phyloP scores from a whole-genome alignment of 176 grass and related monocot genomes.

The Oryza officinalis region DNA sequence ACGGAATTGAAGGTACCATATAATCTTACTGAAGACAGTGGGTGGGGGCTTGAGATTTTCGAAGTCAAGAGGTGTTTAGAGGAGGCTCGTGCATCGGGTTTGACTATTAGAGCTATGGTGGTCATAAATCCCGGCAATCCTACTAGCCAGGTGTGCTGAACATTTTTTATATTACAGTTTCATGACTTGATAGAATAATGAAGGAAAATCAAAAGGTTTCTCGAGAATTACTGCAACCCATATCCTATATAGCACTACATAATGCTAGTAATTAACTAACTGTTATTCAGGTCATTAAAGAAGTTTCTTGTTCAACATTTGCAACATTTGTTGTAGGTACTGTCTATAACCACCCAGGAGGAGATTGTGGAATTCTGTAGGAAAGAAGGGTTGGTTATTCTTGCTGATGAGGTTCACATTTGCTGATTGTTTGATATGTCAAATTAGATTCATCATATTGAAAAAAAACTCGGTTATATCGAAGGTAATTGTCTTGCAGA shows the following conservation, averaged over 20 bases:
- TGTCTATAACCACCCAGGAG: slow-evolving; percentile 58
- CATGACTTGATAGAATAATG: neutral
- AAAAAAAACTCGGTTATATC: neutral
- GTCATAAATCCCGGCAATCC: slow-evolving; percentile 87
- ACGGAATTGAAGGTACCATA: slow-evolving; percentile 53
- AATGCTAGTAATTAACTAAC: neutral
- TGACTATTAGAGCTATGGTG: slow-evolving; percentile 65
- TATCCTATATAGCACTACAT: neutral
- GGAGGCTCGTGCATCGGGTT: slow-evolving; percentile 56
- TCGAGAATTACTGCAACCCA: neutral
- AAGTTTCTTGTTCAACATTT: slow-evolving; percentile 19
- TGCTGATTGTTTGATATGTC: slow-evolving; percentile 3
- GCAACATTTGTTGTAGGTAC: slow-evolving; percentile 40
- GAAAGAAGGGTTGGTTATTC: slow-evolving; percentile 76
- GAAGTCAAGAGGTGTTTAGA: slow-evolving; percentile 66
- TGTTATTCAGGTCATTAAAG: neutral
- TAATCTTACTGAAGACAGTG: slow-evolving; percentile 52
- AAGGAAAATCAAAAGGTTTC: neutral
- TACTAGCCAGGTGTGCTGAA: slow-evolving; percentile 55
- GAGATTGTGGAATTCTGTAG: slow-evolving; percentile 72
- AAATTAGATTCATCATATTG: neutral
- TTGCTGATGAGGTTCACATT: slow-evolving; percentile 69
- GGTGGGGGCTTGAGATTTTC: slow-evolving; percentile 71
- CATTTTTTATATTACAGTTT: neutral
- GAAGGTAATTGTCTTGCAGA: neutral